phyloP scores from a whole-genome alignment of 768 basidiomycete genomes.

The Serendipita indica region DNA sequence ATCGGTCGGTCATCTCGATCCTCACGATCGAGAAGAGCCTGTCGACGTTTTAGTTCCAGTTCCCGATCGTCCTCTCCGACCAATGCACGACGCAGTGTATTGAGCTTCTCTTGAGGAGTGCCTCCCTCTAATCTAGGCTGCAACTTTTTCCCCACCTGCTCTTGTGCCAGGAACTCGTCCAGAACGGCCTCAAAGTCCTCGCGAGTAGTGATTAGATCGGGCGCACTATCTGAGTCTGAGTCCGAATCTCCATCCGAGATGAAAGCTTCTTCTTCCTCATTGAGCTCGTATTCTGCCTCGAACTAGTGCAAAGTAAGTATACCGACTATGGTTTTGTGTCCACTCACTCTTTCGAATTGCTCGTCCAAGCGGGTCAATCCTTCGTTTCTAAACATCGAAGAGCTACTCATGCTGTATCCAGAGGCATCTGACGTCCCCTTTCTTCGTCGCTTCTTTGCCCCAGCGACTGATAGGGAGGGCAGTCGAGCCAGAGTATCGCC shows the following conservation, averaged over 20 bases:
- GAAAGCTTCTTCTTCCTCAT: slow-evolving; percentile 38
- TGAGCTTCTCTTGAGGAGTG: slow-evolving; percentile 62
- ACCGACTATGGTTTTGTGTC: not conserved
- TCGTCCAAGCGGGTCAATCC: slow-evolving; percentile 81
- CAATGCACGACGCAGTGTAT: slow-evolving; percentile 61
- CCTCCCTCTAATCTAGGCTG: slow-evolving; percentile 59
- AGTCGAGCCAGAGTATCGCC: slow-evolving; percentile 71
- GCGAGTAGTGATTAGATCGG: slow-evolving; percentile 63
- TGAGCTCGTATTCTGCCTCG: slow-evolving; percentile 57
- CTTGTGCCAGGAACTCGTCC: slow-evolving; percentile 85
- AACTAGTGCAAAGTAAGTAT: slow-evolving; percentile 38
- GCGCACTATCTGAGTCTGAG: slow-evolving; percentile 38
- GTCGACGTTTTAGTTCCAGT: slow-evolving; percentile 33
- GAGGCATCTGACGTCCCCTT: slow-evolving; percentile 73
- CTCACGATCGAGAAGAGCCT: slow-evolving; percentile 17
- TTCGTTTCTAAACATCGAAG: slow-evolving; percentile 87
- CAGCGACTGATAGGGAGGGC: slow-evolving; percentile 61
- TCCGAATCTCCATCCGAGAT: slow-evolving; percentile 24
- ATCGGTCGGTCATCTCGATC: slow-evolving; percentile 32
- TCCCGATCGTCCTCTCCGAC: slow-evolving; percentile 43
- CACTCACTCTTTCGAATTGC: slow-evolving; percentile 74
- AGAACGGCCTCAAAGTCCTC: slow-evolving; percentile 85
- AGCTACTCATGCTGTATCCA: slow-evolving; percentile 95
- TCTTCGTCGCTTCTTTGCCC: slow-evolving; percentile 58
- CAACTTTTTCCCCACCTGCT: slow-evolving; percentile 72